Evolutionary conservation across 2,329 filamentous ascomycete genomes (phyloP), one percentile per base, ranked within the genome.

Genomic region (Trichophyton equinum): DNA sequence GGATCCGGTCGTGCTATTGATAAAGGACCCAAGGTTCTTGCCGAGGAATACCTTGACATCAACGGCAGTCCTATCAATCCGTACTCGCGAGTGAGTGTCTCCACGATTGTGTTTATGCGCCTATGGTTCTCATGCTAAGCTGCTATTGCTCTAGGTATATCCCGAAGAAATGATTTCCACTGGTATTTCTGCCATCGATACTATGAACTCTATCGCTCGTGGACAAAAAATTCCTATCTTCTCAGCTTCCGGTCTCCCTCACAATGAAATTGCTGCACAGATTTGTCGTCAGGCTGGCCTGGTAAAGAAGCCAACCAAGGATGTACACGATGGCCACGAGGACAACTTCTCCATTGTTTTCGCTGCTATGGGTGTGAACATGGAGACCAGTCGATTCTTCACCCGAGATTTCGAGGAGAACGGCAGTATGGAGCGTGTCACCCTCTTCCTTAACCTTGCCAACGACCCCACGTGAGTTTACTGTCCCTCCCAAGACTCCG

Each of bases 331-430:
- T 71, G 91, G 86, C 61, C 94, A 99, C 77, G 91, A 96, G 72
- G 94, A 99, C 72, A 99, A 99, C 81, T 99, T 99, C 83, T 96
- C 91, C 63, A 99, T 99, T 71, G 94, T 99, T 62, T 99, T 99
- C 74, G 95, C 90, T 73, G 94, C 94, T 72, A 99, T 99, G 94
- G 94, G 94, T 91, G 94, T 99, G 69, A 99, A 99, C 81, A 85
- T 99, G 86, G 94, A 99, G 75, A 99, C 94, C 36, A 89, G 88
- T 70, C 88, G 94, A 69, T 99, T 99, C 84, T 99, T 99, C 81
- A 97, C 92, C 42, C 85, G 90, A 67, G 94, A 99, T 72, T 99
- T 99, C 72, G 94, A 99, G 77, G 91, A 99, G 83, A 99, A 99
- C 77, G 95, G 95, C 68, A 95, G 89, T 78, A 85, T 99, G 86